Base-by-base conservation (phyloP, 2,329 filamentous ascomycete species). In the Exophiala oligosperma region DNA sequence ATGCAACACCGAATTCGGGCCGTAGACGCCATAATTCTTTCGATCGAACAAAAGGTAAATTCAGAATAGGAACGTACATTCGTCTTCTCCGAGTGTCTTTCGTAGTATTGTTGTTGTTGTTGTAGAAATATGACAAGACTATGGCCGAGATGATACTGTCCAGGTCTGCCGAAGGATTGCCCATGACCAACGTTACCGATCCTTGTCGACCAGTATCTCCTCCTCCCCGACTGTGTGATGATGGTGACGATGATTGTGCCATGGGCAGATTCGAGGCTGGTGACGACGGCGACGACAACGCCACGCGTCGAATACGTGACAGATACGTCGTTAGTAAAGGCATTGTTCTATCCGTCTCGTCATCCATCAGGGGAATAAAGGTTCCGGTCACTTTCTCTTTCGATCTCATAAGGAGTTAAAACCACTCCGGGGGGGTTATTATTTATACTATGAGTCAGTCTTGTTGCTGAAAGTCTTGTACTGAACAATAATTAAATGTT, bases 131-230 rank as follows among this genome's bases (percentile, higher is more conserved):
- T 37, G 84, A 80, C 67, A 83, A 86, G n/a, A 85, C 69, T 37
- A 87, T 74, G 6, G 84, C 82, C 56, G 80, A 81, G 56, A 84
- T 80, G 67, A 87, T 82, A 28, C 84, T 87, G 72, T 87, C 84
- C 55, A 87, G 78, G 68, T 87, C 84, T 67, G 73, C 73, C n/a
- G 76, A 76, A 12, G 73, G 71, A 53, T 79, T 77, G 23, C 74
- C 76, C 38, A 77, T 66, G 21, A 78, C 75, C 56, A 76, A 74
- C 24, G 75, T 68, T 35, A 35, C 17, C 17, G 17, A 11, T 35
- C 32, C 32, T 9, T 9, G 32, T 35, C 32, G 32, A 35, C 32
- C 7, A 8, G 32, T 2, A 11, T 35, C 32, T 11, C 0, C 70
- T 71, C n/a, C 17, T 35, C 50, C 38, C n/a, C 5, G 6, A 7